A percentile compares a stretch with the other conserved stretches of the same genome.
These are phyloP conservation scores for Vanrija humicola DNA, from an alignment of 1,284 basidiomycete species.

Conservation along the genomic window DNA sequence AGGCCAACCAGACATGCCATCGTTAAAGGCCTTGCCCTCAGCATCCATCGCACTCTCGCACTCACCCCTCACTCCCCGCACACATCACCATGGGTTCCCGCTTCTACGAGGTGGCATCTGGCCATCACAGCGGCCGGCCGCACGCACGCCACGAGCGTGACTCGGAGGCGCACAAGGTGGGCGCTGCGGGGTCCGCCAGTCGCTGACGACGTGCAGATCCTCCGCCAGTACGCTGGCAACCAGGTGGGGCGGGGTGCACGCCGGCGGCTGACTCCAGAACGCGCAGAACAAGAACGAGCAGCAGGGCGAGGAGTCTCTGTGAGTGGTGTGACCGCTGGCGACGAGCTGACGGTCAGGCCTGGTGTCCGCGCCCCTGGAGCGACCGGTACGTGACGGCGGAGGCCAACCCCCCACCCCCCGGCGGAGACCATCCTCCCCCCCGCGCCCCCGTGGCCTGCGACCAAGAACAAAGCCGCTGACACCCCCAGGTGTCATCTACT, in stretches of 20 bases:
- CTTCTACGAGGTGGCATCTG: too few relatives aligned
- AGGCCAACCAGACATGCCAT: slow-evolving; percentile 37
- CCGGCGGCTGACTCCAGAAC: background rate
- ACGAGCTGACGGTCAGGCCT: slow-evolving; percentile 36
- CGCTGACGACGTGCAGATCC: background rate
- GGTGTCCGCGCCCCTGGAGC: slow-evolving; percentile 52
- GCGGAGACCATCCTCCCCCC: too few relatives aligned
- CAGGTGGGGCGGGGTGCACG: slow-evolving; percentile 1
- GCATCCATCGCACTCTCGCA: slow-evolving; percentile 26
- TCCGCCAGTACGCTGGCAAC: slow-evolving; percentile 31
- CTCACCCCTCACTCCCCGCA: slow-evolving; percentile 27
- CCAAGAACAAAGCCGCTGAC: background rate
- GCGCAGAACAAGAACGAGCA: slow-evolving; percentile 7
- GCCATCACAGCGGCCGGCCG: slow-evolving; percentile 22
- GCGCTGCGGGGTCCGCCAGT: too few relatives aligned
- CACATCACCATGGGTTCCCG: too few relatives aligned
- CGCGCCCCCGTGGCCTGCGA: too few relatives aligned
- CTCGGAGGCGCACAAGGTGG: slow-evolving; percentile 71
- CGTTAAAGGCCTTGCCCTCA: slow-evolving; percentile 30
- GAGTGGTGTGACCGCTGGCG: background rate
- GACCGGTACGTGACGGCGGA: slow-evolving; percentile 31
- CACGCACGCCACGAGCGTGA: slow-evolving; percentile 57
- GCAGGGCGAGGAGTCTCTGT: slow-evolving; percentile 16
- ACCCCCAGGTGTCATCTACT: slow-evolving; percentile 61
- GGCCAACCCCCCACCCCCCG: background rate